A percentile compares a stretch with the other conserved stretches of the same genome.
phyloP scores from a whole-genome alignment of 2,329 filamentous ascomycete species.

The Diaporthe humulicola region DNA sequence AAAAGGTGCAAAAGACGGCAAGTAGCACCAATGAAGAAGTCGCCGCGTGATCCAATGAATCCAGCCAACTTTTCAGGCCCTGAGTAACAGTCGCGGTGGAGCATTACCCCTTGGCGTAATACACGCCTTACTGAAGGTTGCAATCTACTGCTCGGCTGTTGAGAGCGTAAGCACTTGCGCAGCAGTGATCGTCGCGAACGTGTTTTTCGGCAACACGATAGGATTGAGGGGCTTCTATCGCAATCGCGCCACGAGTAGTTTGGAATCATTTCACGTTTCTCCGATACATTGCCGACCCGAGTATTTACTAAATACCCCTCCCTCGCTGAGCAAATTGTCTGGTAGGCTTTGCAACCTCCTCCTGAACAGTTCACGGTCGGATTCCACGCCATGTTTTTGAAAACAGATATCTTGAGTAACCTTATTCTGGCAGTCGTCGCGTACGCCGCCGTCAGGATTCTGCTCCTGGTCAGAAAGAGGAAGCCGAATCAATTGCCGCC shows the following conservation, averaged over 20 bases:
- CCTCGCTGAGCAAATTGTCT: not conserved
- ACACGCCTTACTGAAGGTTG: not conserved
- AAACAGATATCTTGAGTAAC: not conserved
- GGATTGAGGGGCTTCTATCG: not conserved
- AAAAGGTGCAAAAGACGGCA: not conserved
- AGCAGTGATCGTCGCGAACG: not conserved
- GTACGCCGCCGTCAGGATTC: constrained; percentile 7
- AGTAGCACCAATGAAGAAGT: not conserved
- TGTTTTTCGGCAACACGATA: not conserved
- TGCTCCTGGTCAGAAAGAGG: not conserved
- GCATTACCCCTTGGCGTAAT: constrained; percentile 7
- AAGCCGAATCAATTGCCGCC: constrained; percentile 15
- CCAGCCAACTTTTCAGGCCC: not conserved
- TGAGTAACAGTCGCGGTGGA: constrained; percentile 3
- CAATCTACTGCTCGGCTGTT: not conserved
- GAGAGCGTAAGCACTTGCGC: constrained; percentile 11
- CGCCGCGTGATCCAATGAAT: not conserved
- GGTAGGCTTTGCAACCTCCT: not conserved
- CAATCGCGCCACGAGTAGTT: not conserved
- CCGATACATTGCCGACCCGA: not conserved
- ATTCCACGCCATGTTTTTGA: not conserved
- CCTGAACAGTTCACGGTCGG: not conserved
- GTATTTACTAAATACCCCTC: constrained; percentile 5
- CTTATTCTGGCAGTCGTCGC: constrained; percentile 6
- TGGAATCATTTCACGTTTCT: not conserved